Conservation (phyloP, 352 stramenopile species). For the Phytophthora crassamura region DNA sequence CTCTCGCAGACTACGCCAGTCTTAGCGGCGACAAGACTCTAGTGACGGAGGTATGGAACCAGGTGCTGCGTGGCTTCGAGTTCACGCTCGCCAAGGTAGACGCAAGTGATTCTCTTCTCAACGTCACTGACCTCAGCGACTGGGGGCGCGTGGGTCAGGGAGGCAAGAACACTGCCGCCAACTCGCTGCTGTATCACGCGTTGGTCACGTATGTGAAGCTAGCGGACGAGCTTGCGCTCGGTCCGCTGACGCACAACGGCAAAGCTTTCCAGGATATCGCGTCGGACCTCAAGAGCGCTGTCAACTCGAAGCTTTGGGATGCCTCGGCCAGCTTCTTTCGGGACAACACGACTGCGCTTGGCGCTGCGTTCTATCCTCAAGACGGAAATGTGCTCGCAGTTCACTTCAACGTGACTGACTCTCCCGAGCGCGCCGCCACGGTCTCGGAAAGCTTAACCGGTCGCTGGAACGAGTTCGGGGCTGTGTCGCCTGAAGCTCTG, state of each 20-base stretch:
- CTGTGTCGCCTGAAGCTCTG: slow-evolving; percentile 37
- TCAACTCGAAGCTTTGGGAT: slow-evolving; percentile 46
- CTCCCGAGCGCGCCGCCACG: slow-evolving; percentile 19
- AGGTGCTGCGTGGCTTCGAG: slow-evolving; percentile 37
- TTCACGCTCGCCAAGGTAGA: slow-evolving; percentile 43
- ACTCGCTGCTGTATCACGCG: slow-evolving; percentile 42
- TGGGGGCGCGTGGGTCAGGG: slow-evolving; percentile 45
- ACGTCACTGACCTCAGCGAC: slow-evolving; percentile 34
- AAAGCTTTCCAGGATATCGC: slow-evolving; percentile 30
- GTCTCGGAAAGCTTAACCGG: slow-evolving; percentile 26
- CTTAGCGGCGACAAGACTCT: slow-evolving; percentile 32
- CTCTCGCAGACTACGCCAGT: slow-evolving; percentile 38
- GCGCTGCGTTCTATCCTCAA: slow-evolving; percentile 31
- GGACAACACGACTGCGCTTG: slow-evolving; percentile 41
- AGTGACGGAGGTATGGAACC: slow-evolving; percentile 28
- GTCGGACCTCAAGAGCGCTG: slow-evolving; percentile 28
- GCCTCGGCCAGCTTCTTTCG: slow-evolving; percentile 25
- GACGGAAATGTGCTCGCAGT: slow-evolving; percentile 44
- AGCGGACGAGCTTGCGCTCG: slow-evolving; percentile 18
- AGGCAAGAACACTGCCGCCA: slow-evolving; percentile 49
- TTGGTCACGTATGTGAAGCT: slow-evolving; percentile 26
- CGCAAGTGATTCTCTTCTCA: slow-evolving; percentile 27
- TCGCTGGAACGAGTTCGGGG: slow-evolving; percentile 43
- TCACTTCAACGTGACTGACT: slow-evolving; percentile 40
- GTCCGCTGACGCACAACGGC: slow-evolving; percentile 26